Evolutionary conservation across 495 filamentous ascomycete genomes (phyloP).

Genomic region (Hypoxylon fuscum): DNA sequence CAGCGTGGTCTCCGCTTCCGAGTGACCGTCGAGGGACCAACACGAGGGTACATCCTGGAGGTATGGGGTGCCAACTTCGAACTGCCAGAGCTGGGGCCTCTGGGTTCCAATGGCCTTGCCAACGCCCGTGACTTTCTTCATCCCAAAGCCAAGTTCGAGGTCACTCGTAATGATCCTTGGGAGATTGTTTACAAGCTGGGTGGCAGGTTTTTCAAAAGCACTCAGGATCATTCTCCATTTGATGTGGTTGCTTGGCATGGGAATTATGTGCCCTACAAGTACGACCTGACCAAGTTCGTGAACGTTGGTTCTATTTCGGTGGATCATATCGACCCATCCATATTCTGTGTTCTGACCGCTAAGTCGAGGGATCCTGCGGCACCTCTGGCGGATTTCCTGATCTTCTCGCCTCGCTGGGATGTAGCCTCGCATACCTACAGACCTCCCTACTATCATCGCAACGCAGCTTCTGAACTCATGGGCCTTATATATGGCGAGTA

Average conservation of each 20-base stretch:
- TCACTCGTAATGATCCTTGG: too few relatives aligned
- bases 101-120: slow-evolving; percentile 83
- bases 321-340: slow-evolving; percentile 85
- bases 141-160: too few relatives aligned
- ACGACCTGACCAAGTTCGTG: slow-evolving; percentile 84
- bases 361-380: slow-evolving; percentile 54
- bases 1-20: slow-evolving; percentile 73
- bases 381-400: background rate
- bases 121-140: slow-evolving; percentile 89
- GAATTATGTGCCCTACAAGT: slow-evolving; percentile 85
- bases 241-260: slow-evolving; percentile 88
- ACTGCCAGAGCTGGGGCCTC: slow-evolving; percentile 85
- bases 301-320: slow-evolving; percentile 76
- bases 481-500: background rate
- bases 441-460: slow-evolving; percentile 85
- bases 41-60: slow-evolving; percentile 76
- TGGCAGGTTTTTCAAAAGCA: slow-evolving; percentile 73
- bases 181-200: slow-evolving; percentile 76
- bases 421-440: slow-evolving; percentile 82
- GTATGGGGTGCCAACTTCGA: slow-evolving; percentile 81
- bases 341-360: slow-evolving; percentile 83
- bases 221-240: slow-evolving; percentile 78
- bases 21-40: slow-evolving; percentile 63
- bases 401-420: slow-evolving; percentile 78
- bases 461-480: slow-evolving; percentile 67